phyloP scores from a whole-genome alignment of 352 stramenopile genomes.

The Thraustotheca clavata region DNA sequence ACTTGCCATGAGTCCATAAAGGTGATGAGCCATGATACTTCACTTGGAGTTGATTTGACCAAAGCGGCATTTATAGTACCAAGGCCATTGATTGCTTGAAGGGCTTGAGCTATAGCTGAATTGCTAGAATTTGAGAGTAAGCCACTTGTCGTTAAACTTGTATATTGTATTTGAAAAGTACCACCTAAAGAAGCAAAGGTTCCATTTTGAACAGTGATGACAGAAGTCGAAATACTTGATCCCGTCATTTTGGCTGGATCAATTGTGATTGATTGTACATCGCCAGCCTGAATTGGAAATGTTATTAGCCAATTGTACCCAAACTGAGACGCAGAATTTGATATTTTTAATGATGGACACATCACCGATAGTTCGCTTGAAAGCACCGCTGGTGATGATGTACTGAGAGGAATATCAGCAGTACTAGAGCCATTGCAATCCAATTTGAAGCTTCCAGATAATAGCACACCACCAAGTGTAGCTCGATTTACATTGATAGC shows the following conservation, averaged over 20 bases:
- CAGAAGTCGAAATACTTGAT: not conserved
- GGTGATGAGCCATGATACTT: not conserved
- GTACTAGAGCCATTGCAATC: conserved; percentile 1
- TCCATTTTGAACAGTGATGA: conserved; percentile 11
- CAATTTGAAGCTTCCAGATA: conserved; percentile 9
- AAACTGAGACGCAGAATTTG: not conserved
- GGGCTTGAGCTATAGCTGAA: not conserved
- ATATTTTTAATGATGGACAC: not conserved
- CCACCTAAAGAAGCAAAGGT: conserved; percentile 18
- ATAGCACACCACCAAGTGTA: not conserved
- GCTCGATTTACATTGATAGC: not conserved
- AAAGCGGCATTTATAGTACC: not conserved
- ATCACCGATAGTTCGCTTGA: not conserved
- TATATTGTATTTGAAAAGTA: not conserved
- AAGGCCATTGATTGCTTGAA: not conserved
- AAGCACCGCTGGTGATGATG: not conserved
- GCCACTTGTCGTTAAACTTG: not conserved
- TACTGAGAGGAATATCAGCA: not conserved
- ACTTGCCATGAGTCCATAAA: conserved; percentile 16
- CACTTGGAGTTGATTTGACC: not conserved
- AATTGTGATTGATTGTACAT: not conserved
- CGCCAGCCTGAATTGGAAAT: conserved; percentile 7
- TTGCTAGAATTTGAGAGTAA: not conserved
- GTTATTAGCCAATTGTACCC: conserved; percentile 12
- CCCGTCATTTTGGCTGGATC: not conserved